Conservation (phyloP, 805 yeast species). For the Wickerhamia fluorescens region DNA sequence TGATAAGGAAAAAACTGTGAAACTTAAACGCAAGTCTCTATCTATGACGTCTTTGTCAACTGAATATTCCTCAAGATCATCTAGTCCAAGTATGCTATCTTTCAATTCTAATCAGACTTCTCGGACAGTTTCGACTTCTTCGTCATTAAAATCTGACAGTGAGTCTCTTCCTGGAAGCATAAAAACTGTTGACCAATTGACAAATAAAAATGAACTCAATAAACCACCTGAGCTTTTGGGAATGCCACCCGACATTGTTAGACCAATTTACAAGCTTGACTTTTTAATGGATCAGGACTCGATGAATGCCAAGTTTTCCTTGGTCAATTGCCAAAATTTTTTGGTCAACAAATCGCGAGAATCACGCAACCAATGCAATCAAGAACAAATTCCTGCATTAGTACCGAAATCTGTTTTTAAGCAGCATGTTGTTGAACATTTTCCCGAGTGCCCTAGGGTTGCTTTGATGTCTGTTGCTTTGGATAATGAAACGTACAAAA, state of each 20-base stretch:
- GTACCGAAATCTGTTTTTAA: background rate
- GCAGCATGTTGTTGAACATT: slow-evolving; percentile 3
- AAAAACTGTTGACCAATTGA: slow-evolving; percentile 2
- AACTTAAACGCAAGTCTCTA: slow-evolving; percentile 23
- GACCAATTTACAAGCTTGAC: slow-evolving; percentile 43
- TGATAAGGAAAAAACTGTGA: too few species aligned
- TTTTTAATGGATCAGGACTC: slow-evolving; percentile 37
- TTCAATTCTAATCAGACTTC: slow-evolving; percentile 31
- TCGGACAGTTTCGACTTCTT: slow-evolving; percentile 18
- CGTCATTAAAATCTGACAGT: slow-evolving; percentile 26
- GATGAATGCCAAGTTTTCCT: slow-evolving; percentile 22
- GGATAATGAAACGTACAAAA: slow-evolving; percentile 19
- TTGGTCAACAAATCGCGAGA: background rate
- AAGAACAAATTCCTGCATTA: background rate
- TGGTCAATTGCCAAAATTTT: slow-evolving; percentile 10
- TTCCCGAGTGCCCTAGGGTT: slow-evolving; percentile 14
- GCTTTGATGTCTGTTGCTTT: slow-evolving; percentile 22
- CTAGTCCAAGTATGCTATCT: slow-evolving; percentile 34
- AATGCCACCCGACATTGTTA: slow-evolving; percentile 37
- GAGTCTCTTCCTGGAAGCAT: slow-evolving; percentile 10
- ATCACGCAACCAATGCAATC: background rate
- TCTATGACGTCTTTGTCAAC: slow-evolving; percentile 33
- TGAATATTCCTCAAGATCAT: slow-evolving; percentile 24
- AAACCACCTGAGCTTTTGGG: slow-evolving; percentile 31
- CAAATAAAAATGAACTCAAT: background rate